These are phyloP conservation scores for Lepidium africanum DNA, from an alignment of 345 rosid species.

Conservation along the genomic window DNA sequence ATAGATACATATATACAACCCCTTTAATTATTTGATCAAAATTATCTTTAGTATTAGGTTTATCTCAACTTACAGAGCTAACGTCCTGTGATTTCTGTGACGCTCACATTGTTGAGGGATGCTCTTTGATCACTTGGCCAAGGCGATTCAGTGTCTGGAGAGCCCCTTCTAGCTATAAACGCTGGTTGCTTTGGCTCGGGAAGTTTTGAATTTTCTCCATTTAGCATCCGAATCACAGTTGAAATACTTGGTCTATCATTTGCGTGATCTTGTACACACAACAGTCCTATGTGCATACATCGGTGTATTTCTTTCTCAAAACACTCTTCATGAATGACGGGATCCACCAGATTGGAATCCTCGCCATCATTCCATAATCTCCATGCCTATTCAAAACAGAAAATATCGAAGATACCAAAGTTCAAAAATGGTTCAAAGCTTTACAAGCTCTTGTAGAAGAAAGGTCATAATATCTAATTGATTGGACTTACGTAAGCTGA, in stretches of 20 bases:
- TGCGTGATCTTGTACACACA: constrained; percentile 25
- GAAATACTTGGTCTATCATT: constrained; percentile 26
- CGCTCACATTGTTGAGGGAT: not conserved
- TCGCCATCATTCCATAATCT: constrained; percentile 12
- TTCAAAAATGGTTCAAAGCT: not conserved
- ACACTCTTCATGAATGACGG: not conserved
- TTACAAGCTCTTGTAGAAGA: not conserved
- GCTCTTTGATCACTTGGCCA: constrained; percentile 4
- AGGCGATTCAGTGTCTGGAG: not conserved
- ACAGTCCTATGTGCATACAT: constrained; percentile 14
- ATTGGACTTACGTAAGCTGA: constrained; percentile 18
- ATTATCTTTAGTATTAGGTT: not conserved
- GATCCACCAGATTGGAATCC: not conserved
- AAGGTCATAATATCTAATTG: not conserved
- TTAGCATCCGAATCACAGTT: constrained; percentile 20
- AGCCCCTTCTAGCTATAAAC: constrained; percentile 7
- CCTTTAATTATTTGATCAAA: not conserved
- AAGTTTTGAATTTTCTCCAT: constrained; percentile 12
- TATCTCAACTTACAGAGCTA: not conserved
- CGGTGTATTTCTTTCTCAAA: not conserved
- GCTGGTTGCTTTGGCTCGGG: constrained; percentile 19
- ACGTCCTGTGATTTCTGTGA: constrained; percentile 13
- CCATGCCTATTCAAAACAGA: constrained; percentile 9
- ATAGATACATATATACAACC: not conserved
- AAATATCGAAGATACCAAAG: not conserved